A percentile compares a stretch with the other conserved stretches of the same genome.
Evolutionary conservation across 768 basidiomycete genomes (phyloP).

Genomic region (Pisolithus albus): DNA sequence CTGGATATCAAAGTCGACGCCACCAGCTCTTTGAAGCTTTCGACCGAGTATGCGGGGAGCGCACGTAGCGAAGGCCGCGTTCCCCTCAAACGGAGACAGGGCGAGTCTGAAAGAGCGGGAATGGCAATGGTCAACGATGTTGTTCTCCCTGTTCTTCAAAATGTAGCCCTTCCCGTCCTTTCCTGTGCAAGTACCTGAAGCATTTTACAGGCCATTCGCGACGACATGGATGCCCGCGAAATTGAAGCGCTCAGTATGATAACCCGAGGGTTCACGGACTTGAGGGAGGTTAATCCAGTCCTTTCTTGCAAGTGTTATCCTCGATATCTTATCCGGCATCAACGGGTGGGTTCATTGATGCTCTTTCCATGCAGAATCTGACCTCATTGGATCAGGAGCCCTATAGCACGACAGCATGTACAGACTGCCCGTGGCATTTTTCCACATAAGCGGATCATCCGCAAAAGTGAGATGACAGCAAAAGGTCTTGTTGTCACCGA

Average conservation of each 20-base stretch:
- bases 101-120: conserved; percentile 61
- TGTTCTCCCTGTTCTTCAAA: conserved; percentile 69
- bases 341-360: conserved; percentile 62
- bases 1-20: conserved; percentile 87
- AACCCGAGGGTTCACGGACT: conserved; percentile 80
- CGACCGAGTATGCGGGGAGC: conserved; percentile 77
- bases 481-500: conserved; percentile 81
- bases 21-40: conserved; percentile 64
- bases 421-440: conserved; percentile 75
- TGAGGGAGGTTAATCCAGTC: conserved; percentile 76
- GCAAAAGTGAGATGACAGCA: conserved; percentile 80
- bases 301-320: conserved; percentile 82
- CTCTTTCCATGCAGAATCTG: conserved; percentile 3
- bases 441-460: conserved; percentile 70
- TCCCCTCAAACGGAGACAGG: conserved; percentile 43
- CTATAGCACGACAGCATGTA: conserved; percentile 73
- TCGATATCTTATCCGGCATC: conserved; percentile 85
- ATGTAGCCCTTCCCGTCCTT: conserved; percentile 38
- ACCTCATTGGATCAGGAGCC: conserved; percentile 45
- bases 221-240: conserved; percentile 84
- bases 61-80: conserved; percentile 37
- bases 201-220: conserved; percentile 52
- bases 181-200: conserved; percentile 1
- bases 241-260: conserved; percentile 88
- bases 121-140: conserved; percentile 73